Base-by-base conservation (phyloP, 805 yeast species). In the Pichia rugopelliculosa region DNA sequence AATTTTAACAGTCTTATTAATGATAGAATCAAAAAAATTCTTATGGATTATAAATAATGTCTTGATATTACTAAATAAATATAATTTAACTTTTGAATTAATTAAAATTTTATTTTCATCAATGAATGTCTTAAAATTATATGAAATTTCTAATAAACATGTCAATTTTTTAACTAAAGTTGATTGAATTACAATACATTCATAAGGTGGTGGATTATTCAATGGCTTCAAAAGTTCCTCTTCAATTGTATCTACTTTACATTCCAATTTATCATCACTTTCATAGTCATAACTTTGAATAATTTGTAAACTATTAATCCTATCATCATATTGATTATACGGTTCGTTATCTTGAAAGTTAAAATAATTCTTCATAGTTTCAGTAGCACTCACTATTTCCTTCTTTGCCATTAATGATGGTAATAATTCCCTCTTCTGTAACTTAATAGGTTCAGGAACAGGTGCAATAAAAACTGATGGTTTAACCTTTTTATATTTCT, bases 1-100 rank as follows among this genome's bases (percentile, higher is more conserved):
- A 7, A 46, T 48, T 8, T 40, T 42, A 9, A 26, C 22, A 25
- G 24, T 45, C 23, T 34, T 41, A 24, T 40, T 46, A 11, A 41
- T 21, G 3, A 56, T 21, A 15, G 41, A 39, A 23, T 54, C 44
- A 3, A 49, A 36, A 39, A 56, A 56, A 2, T 45, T 37, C 8
- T 41, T 33, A 41, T 53, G 55, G 3, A 54, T 48, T 5, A 50
- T 41, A 6, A 49, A 41, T 8, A 56, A 37, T 7, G 54, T 54
- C 26, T 49, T 47, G 11, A 54, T 38, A 24, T 56, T 57, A 17
- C 60, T 57, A 42, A 56, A 56, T 8, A 57, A 22, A 17, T 66
- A 68, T 7, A 44, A 9, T 2, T 38, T 47, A 10, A 45, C 24
- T 46, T 51, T 44, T 4, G 52, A 56, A 40, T 60, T 61, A 8